phyloP scores from a whole-genome alignment of 176 grass and related monocot species.

The Oryza officinalis region DNA sequence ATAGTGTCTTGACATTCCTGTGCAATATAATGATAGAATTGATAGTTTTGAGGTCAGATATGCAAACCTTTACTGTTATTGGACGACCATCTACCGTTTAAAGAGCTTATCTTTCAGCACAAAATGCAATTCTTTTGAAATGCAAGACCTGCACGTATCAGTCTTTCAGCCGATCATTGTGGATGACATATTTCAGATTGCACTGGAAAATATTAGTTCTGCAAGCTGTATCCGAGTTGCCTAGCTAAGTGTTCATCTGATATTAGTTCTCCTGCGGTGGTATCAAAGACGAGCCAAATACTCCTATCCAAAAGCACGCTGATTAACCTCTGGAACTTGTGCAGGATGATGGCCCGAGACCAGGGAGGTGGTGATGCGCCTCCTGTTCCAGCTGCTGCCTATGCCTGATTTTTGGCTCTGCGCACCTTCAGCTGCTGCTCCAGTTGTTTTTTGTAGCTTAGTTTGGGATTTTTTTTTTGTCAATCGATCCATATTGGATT shows the following conservation, averaged over 20 bases:
- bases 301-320: too few species aligned
- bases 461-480: constrained; percentile 11
- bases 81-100: neutral
- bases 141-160: constrained; percentile 24
- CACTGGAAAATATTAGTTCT: neutral
- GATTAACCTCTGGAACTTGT: neutral
- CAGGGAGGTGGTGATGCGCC: constrained; percentile 53
- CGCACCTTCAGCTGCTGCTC: neutral
- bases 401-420: constrained; percentile 1
- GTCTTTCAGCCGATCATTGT: constrained; percentile 24
- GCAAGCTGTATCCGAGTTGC: neutral
- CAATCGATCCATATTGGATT: neutral
- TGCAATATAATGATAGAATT: neutral
- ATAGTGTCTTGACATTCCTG: neutral
- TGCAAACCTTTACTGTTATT: neutral
- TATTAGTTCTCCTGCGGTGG: neutral
- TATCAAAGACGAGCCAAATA: neutral
- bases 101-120: neutral
- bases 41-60: neutral
- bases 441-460: neutral
- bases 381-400: constrained; percentile 10
- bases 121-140: neutral
- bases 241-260: neutral
- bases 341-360: constrained; percentile 39
- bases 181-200: neutral